phyloP scores from a whole-genome alignment of 768 basidiomycete genomes.

The Amanita pallidorosea region DNA sequence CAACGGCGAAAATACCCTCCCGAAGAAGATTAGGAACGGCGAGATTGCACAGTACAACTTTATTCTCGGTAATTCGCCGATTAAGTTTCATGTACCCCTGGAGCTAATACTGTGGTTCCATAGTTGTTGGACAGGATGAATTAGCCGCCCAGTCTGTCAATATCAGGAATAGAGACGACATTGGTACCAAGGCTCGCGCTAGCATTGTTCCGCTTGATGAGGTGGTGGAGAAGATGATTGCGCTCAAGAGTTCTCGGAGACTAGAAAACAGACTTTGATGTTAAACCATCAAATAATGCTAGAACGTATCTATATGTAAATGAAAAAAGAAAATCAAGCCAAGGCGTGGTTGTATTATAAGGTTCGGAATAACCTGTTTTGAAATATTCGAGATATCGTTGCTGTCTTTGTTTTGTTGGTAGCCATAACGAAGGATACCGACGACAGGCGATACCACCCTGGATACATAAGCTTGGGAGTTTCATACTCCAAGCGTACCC shows the following conservation, averaged over 20 bases:
- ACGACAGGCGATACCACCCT: no score
- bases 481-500: constrained; percentile 16
- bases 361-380: background rate
- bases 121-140: constrained; percentile 95
- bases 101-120: constrained; percentile 1
- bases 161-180: constrained; percentile 90
- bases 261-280: constrained; percentile 29
- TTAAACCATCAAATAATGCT: background rate
- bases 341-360: background rate
- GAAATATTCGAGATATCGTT: background rate
- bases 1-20: constrained; percentile 82
- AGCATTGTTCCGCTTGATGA: constrained; percentile 68
- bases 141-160: constrained; percentile 82
- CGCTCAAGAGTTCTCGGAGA: constrained; percentile 48
- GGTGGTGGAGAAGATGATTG: constrained; percentile 56
- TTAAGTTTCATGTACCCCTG: background rate
- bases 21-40: constrained; percentile 95
- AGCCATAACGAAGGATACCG: background rate
- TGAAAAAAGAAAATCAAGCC: background rate
- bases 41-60: constrained; percentile 98
- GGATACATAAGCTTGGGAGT: background rate
- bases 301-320: background rate
- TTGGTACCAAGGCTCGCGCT: constrained; percentile 72
- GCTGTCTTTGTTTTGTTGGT: background rate
- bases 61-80: constrained; percentile 66